Conservation (phyloP, 176 grass and related monocot genomes). For the Cymbopogon citratus region DNA sequence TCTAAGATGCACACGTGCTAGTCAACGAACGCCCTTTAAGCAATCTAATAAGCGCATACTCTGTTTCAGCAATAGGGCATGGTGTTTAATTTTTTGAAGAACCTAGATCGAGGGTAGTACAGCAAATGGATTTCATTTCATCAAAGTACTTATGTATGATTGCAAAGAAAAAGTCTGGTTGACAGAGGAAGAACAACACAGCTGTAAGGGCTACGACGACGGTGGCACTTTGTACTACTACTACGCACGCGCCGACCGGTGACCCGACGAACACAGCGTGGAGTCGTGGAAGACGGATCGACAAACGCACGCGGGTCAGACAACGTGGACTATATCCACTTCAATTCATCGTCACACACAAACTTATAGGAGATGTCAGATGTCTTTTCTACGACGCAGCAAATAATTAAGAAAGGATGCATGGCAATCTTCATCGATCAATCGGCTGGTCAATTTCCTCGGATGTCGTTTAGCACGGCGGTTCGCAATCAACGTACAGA, state of each 20-base stretch:
- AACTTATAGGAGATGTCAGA: not conserved
- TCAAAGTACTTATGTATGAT: no score
- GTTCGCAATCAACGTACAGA: slow-evolving; percentile 5
- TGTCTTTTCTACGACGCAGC: no score
- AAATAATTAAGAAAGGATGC: not conserved
- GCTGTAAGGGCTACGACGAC: no score
- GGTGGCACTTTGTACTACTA: no score
- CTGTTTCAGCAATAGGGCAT: not conserved
- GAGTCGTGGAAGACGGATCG: not conserved
- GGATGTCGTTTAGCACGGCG: not conserved
- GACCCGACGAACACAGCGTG: not conserved
- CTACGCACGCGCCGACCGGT: not conserved
- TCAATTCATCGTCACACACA: not conserved
- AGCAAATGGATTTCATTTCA: no score
- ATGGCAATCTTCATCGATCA: not conserved
- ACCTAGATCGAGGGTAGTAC: no score
- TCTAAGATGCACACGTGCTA: not conserved
- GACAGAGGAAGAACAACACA: no score
- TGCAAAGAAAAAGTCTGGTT: no score
- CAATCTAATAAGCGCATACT: not conserved
- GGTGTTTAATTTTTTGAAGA: no score
- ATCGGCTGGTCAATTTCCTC: slow-evolving; percentile 12
- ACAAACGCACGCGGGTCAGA: not conserved
- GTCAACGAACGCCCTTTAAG: not conserved
- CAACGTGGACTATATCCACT: not conserved